Base-by-base conservation (phyloP, 768 basidiomycete species). In the Panaeolus cyanescens region DNA sequence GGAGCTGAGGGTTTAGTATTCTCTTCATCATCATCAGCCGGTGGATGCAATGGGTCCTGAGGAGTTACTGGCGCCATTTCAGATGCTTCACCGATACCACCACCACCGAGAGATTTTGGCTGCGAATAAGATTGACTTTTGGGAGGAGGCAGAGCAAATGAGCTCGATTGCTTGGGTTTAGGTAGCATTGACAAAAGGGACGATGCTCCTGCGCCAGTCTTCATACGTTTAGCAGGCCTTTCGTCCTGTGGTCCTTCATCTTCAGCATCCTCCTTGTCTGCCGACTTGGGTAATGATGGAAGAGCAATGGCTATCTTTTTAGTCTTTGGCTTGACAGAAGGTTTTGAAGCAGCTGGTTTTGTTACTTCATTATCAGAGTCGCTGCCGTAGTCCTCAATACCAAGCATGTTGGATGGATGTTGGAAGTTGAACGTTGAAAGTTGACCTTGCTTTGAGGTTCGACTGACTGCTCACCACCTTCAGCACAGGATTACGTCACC, bases 361-460 rank as follows among this genome's bases (percentile, higher is more conserved):
- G 70, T 63, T 12, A 71, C 72, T 42, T 74, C 72, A n/a, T 72
- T 69, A 60, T 85, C 87, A 68, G 78, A 83, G 65, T 90, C 86
- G 67, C 91, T 93, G 64, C 89, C 90, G 67, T 93, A 92, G 78
- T 80, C 85, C 67, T 89, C 90, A 61, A 93, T 80, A 32, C 89
- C 89, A 63, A 92, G 83, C 89, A 92, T 92, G 13, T 54, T 45
- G 42, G 31, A 58, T 20, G 39, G 25, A 50, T 28, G 45, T 28
- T 28, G 22, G 25, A 50, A 1, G 45, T 50, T 28, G 5, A 25
- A 28, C n/a, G n/a, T 15, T 42, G 2, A 12, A n/a, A 19, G 37
- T 39, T 12, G 12, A 15, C 19, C 37, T 7, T 13, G 6, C 7
- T 13, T 34, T 13, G 13, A 34, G 7, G 33, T 34, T 34, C 33